Percentiles rank a stretch among this genome's conserved stretches.
phyloP scores from a whole-genome alignment of 2,329 filamentous ascomycete genomes.

The Cladophialophora carrionii region DNA sequence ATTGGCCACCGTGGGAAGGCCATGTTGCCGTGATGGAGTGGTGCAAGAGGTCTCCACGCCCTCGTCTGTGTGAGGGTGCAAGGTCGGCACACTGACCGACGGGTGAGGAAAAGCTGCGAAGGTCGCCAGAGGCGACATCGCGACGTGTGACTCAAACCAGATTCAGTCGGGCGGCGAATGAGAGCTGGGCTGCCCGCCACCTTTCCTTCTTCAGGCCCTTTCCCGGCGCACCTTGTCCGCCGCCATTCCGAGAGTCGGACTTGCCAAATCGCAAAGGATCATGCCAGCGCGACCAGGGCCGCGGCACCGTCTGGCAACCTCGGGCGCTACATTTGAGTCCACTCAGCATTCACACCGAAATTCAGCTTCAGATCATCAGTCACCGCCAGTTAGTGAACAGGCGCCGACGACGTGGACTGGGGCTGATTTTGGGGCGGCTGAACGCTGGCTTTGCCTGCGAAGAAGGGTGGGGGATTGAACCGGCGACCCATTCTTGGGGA shows the following conservation, averaged over 20 bases:
- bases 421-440: constrained; percentile 5
- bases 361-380: neutral
- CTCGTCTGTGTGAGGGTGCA: neutral
- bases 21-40: constrained; percentile 10
- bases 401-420: neutral
- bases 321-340: neutral
- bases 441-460: neutral
- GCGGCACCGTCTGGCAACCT: neutral
- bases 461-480: neutral
- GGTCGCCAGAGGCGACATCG: neutral
- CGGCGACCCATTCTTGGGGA: neutral
- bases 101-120: constrained; percentile 1
- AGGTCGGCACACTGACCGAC: constrained; percentile 15
- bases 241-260: neutral
- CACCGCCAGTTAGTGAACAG: neutral
- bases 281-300: neutral
- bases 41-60: constrained; percentile 3
- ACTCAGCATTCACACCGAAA: neutral
- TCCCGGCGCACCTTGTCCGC: neutral
- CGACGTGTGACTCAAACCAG: constrained; percentile 26
- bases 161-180: constrained; percentile 29
- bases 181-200: constrained; percentile 17
- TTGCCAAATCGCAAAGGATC: neutral
- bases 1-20: constrained; percentile 29
- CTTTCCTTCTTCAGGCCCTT: constrained; percentile 17